A percentile compares a stretch with the other conserved stretches of the same genome.
Evolutionary conservation across 768 basidiomycete species (phyloP).

Genomic region (Psilocybe tampanensis): DNA sequence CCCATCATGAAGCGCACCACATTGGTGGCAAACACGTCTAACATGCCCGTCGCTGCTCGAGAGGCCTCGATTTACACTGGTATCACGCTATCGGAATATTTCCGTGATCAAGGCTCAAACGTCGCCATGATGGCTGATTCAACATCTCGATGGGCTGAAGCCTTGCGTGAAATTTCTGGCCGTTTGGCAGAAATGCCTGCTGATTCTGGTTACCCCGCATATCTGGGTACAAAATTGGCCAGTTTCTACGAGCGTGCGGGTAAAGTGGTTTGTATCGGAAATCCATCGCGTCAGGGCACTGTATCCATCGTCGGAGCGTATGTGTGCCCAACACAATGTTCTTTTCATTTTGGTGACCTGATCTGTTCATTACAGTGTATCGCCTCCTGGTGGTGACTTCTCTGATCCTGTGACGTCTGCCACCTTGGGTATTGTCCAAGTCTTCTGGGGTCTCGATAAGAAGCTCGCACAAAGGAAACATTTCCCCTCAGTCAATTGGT

Average conservation of each 20-base stretch:
- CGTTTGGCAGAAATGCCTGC: constrained; percentile 99
- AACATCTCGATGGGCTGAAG: constrained; percentile 99
- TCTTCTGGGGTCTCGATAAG: constrained; percentile 99
- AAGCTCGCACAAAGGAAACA: constrained; percentile 98
- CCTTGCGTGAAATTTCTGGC: constrained; percentile 98
- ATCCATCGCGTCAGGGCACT: constrained; percentile 84
- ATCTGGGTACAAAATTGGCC: constrained; percentile 93
- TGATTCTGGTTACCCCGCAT: constrained; percentile 98
- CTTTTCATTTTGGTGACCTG: background rate
- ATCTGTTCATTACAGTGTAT: constrained; percentile 64
- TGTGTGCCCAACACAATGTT: constrained; percentile 46
- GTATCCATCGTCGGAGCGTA: constrained; percentile 99
- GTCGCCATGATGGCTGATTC: constrained; percentile 99
- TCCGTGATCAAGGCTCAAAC: constrained; percentile 97
- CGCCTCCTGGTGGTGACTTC: constrained; percentile 98
- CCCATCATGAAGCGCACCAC: constrained; percentile 99
- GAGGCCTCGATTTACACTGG: constrained; percentile 99
- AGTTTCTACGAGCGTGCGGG: constrained; percentile 99
- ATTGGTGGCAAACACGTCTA: constrained; percentile 98
- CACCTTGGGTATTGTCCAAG: constrained; percentile 97
- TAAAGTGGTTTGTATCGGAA: constrained; percentile 91
- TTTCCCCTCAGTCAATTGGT: constrained; percentile 99
- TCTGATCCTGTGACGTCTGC: constrained; percentile 98
- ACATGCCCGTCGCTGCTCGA: constrained; percentile 99
- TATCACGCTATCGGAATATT: constrained; percentile 98